These are phyloP conservation scores for Chalaropsis thielavioides DNA, from an alignment of 2,329 filamentous ascomycete species.

Conservation along the genomic window DNA sequence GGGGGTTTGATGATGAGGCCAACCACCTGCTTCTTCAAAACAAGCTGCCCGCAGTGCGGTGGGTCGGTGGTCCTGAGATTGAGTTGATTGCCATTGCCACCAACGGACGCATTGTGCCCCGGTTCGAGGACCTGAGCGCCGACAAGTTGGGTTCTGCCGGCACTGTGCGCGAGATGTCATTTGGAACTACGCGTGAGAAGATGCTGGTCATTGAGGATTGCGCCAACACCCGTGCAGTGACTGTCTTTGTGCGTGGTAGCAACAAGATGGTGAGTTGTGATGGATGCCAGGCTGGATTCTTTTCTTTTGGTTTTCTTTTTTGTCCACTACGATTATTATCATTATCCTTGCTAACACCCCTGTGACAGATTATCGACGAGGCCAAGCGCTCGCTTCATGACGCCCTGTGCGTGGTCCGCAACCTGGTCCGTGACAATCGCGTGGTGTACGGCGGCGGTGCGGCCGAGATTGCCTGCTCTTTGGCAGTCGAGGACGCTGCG, in stretches of 20 bases:
- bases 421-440: conserved; percentile 88
- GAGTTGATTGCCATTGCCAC: conserved; percentile 97
- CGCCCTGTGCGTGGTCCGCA: conserved; percentile 92
- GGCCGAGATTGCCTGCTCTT: conserved; percentile 89
- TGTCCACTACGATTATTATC: neutral
- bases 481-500: conserved; percentile 90
- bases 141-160: conserved; percentile 87
- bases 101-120: conserved; percentile 90
- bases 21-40: conserved; percentile 96
- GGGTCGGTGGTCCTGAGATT: conserved; percentile 96
- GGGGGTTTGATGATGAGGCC: conserved; percentile 98
- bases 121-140: conserved; percentile 83
- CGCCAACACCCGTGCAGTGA: conserved; percentile 92
- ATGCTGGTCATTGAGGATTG: conserved; percentile 99
- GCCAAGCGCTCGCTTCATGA: conserved; percentile 96
- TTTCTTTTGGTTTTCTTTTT: neutral
- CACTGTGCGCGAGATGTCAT: conserved; percentile 84
- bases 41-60: conserved; percentile 85
- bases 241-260: conserved; percentile 88
- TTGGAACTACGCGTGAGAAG: conserved; percentile 95
- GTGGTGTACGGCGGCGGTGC: conserved; percentile 96
- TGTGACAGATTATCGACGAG: conserved; percentile 83
- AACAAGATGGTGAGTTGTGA: conserved; percentile 84
- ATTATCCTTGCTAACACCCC: conserved; percentile 1
- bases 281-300: neutral